Percentiles rank a stretch among this genome's conserved stretches.
Evolutionary conservation across 371 early-diverging fungal species (phyloP).

Genomic region (Nosema muscidifuracis): DNA sequence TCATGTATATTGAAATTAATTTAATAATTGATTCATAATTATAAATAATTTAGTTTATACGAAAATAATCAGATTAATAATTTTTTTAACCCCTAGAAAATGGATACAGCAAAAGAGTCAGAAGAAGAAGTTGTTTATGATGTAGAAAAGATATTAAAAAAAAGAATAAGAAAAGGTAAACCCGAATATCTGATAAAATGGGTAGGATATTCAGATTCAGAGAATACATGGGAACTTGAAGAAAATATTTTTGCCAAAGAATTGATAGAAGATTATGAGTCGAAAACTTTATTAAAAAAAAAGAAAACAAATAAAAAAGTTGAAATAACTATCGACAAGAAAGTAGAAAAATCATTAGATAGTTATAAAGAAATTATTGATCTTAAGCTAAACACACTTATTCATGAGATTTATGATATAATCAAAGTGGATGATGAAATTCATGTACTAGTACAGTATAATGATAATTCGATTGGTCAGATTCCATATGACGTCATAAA

Average conservation of each 20-base stretch:
- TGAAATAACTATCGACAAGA: slow-evolving; percentile 21
- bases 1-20: no score
- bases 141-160: slow-evolving; percentile 64
- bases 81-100: no score
- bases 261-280: slow-evolving; percentile 45
- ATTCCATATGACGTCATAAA: background rate
- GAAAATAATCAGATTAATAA: no score
- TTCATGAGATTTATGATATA: background rate
- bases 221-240: slow-evolving; percentile 72
- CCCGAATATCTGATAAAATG: slow-evolving; percentile 69
- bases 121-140: slow-evolving; percentile 53
- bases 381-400: background rate
- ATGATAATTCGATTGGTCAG: background rate
- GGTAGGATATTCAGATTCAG: slow-evolving; percentile 66
- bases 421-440: background rate
- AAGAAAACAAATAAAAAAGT: no score
- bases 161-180: slow-evolving; percentile 50
- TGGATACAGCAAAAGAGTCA: background rate
- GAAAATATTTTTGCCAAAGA: slow-evolving; percentile 64
- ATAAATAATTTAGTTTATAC: no score
- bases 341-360: background rate
- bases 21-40: no score
- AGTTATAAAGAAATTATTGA: background rate
- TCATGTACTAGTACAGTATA: background rate
- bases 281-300: background rate